Base-by-base conservation (phyloP, 192 early-diverging fungal species). In the Umbelopsis sp. region DNA sequence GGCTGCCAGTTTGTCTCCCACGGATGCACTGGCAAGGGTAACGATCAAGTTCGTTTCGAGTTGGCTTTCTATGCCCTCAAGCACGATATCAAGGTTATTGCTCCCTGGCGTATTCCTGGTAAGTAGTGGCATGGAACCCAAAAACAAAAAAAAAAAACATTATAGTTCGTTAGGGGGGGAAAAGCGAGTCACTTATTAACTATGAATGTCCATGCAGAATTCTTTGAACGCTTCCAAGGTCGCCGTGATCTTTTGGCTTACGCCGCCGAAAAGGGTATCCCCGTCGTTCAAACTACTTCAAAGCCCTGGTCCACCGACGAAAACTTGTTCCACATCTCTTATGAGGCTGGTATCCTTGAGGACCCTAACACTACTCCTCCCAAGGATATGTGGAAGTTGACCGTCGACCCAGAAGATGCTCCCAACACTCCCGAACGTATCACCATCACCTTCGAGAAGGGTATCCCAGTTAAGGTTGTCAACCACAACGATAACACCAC, bases 271-370 rank as follows among this genome's bases (percentile, higher is more conserved):
- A 96, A 95, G 89, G 79, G 77, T 71, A 93, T 99, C 68, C 97
- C 96, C 11, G 96, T 99, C 16, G 87, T 91, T 53, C 97, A 99
- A 87, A 99, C 97, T 22, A 87, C 90, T 26, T 90, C 92, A 83
- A 96, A 97, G 88, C 96, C 96, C 36, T 99, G 97, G 96, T 97
- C 95, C 21, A 99, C 96, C 12, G 97, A 99, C 82, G 97, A 99
- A 86, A 99, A 97, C 89, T 83, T 99, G 70, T 97, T 95, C 91
- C 96, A 99, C 85, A 99, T 97, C 83, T 97, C 95, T 16, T 97
- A 95, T 78, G 97, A 99, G 84, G 96, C 96, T 72, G 97, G 96
- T 73, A 95, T 98, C 69, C 91, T 99, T 31, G 96, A 99, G 82
- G 95, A 99, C 75, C 97, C 97, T 65, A 87, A 93, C 83, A 86